Evolutionary conservation across 768 basidiomycete genomes (phyloP).

Genomic region (Boletus pseudo-olivaceus): DNA sequence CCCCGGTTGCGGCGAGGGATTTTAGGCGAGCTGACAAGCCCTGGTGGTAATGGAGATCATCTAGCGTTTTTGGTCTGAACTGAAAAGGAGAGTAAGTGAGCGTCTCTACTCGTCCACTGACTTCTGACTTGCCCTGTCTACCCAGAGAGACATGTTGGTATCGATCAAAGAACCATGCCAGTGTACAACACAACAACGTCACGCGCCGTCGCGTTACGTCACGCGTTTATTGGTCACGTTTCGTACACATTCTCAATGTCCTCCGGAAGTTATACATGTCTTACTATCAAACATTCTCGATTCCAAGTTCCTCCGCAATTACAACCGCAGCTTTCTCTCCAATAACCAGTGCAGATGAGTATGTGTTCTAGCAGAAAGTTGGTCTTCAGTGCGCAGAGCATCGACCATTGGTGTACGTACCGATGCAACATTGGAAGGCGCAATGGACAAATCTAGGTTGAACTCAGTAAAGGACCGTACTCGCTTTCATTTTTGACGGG

Average conservation of each 20-base stretch:
- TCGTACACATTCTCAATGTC: too few relatives aligned
- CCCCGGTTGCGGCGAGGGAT: slow-evolving; percentile 81
- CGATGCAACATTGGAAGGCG: slow-evolving; percentile 36
- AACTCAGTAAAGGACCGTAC: not conserved
- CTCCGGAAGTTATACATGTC: not conserved
- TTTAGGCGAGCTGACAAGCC: slow-evolving; percentile 75
- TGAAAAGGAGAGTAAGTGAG: slow-evolving; percentile 30
- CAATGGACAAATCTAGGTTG: slow-evolving; percentile 36
- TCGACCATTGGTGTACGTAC: slow-evolving; percentile 13
- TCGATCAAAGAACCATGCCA: not conserved
- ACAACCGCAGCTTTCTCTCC: slow-evolving; percentile 26
- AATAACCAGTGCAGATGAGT: slow-evolving; percentile 22
- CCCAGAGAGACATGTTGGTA: slow-evolving; percentile 61
- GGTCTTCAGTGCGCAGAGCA: not conserved
- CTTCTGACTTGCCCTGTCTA: slow-evolving; percentile 41
- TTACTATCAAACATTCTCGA: slow-evolving; percentile 10
- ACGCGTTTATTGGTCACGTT: slow-evolving; percentile 28
- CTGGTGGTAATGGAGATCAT: slow-evolving; percentile 85
- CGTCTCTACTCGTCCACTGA: not conserved
- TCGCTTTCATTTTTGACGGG: not conserved
- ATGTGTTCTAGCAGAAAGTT: slow-evolving; percentile 17
- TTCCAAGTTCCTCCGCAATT: slow-evolving; percentile 22
- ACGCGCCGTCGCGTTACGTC: slow-evolving; percentile 27
- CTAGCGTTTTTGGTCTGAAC: slow-evolving; percentile 83
- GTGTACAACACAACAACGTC: not conserved